Conservation (phyloP, 345 rosid genomes). For the Sisymbrium irio region DNA sequence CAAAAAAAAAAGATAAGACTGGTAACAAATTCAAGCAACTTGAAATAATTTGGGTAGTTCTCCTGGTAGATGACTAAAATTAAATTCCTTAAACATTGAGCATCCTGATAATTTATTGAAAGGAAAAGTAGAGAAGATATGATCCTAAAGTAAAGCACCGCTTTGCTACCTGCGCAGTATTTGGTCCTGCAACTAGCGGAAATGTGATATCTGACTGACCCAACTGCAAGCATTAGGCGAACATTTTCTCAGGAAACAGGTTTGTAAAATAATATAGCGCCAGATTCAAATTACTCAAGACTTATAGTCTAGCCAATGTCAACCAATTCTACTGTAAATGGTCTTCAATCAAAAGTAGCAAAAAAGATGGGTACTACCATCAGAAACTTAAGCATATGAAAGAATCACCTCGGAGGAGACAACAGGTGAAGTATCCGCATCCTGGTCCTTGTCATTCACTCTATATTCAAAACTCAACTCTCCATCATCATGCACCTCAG, state of each 20-base stretch:
- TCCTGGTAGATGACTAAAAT: neutral
- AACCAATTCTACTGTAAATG: neutral
- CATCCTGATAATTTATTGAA: neutral
- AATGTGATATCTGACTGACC: constrained; percentile 61
- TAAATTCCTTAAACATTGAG: neutral
- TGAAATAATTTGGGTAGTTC: neutral
- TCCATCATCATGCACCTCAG: constrained; percentile 58
- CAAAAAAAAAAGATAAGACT: neutral
- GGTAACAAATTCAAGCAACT: constrained; percentile 7
- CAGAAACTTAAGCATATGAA: constrained; percentile 14
- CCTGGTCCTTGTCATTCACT: constrained; percentile 48
- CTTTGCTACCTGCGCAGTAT: constrained; percentile 49
- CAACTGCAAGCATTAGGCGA: constrained; percentile 50
- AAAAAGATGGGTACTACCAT: neutral
- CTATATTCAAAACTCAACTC: constrained; percentile 82
- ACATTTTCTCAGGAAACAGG: neutral
- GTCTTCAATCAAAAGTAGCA: neutral
- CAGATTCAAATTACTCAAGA: neutral
- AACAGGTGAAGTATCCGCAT: constrained; percentile 41
- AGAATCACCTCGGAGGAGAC: constrained; percentile 64
- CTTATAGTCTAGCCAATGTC: neutral
- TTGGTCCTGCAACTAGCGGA: constrained; percentile 44
- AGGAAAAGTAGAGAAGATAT: neutral
- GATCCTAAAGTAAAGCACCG: constrained; percentile 3
- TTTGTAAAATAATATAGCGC: neutral